A percentile compares a stretch with the other conserved stretches of the same genome.
These are phyloP conservation scores for Penicillium sp. DNA, from an alignment of 2,329 filamentous ascomycete genomes.

Conservation along the genomic window DNA sequence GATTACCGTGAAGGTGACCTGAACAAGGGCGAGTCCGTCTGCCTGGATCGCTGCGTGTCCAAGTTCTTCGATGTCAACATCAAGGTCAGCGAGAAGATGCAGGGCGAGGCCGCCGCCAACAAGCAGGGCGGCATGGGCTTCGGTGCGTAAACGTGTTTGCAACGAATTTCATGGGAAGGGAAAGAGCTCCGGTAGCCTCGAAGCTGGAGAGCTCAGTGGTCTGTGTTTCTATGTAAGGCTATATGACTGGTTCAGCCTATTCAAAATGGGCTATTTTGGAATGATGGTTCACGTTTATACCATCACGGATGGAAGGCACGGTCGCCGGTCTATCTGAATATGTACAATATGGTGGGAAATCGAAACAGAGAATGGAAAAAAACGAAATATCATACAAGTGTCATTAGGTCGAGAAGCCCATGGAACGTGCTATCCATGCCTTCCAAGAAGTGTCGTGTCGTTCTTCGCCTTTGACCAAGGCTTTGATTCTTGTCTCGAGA, in stretches of 20 bases:
- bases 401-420: constrained; percentile 25
- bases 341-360: constrained; percentile 29
- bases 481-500: constrained; percentile 63
- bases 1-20: constrained; percentile 95
- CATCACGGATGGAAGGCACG: constrained; percentile 21
- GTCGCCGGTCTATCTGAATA: constrained; percentile 20
- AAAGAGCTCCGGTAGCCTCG: constrained; percentile 3
- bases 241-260: constrained; percentile 11
- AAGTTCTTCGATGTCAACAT: constrained; percentile 99
- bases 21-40: constrained; percentile 98
- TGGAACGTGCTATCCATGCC: constrained; percentile 50
- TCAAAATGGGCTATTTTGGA: constrained; percentile 4
- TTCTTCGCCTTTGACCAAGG: constrained; percentile 62
- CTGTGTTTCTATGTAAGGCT: constrained; percentile 9
- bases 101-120: constrained; percentile 70
- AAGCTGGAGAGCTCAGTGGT: neutral
- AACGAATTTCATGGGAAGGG: neutral
- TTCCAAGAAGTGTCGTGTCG: constrained; percentile 63
- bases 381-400: constrained; percentile 18
- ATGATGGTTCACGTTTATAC: constrained; percentile 23
- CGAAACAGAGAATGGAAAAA: constrained; percentile 20
- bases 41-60: constrained; percentile 91
- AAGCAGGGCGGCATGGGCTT: constrained; percentile 59
- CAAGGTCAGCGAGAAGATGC: constrained; percentile 96
- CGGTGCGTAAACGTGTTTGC: constrained; percentile 41